These are phyloP conservation scores for Cyberlindnera euphorbiiphila DNA, from an alignment of 805 yeast species.

Conservation along the genomic window DNA sequence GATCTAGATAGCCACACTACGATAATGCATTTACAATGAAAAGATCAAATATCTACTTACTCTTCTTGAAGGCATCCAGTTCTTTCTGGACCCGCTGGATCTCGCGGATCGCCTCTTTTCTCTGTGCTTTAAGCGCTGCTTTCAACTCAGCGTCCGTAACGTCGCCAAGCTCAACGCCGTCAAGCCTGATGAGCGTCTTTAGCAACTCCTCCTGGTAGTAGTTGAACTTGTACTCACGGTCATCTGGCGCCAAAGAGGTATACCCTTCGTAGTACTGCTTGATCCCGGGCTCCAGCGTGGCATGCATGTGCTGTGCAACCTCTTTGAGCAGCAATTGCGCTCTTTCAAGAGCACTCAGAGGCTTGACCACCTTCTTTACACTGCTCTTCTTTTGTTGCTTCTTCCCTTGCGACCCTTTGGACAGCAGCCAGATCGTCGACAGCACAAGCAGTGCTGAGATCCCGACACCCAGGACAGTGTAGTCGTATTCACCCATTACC, in stretches of 20 bases:
- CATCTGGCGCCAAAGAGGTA: constrained; percentile 14
- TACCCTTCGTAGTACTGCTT: constrained; percentile 10
- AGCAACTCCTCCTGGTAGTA: constrained; percentile 65
- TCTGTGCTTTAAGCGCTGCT: constrained; percentile 46
- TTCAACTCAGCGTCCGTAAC: constrained; percentile 37
- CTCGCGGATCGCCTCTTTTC: constrained; percentile 56
- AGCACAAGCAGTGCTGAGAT: constrained; percentile 15
- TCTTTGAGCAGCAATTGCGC: constrained; percentile 3
- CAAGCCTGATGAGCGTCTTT: constrained; percentile 63
- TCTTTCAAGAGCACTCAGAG: constrained; percentile 3
- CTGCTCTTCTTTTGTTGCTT: constrained; percentile 1
- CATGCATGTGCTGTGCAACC: background rate
- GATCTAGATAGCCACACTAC: too few relatives aligned
- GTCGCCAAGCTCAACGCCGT: constrained; percentile 46
- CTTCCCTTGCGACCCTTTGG: background rate
- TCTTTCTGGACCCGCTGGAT: constrained; percentile 40
- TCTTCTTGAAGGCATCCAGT: constrained; percentile 18
- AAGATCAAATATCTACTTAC: too few relatives aligned
- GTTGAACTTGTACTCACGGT: constrained; percentile 42
- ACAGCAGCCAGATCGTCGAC: constrained; percentile 9
- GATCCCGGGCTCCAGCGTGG: constrained; percentile 7
- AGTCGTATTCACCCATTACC: constrained; percentile 3
- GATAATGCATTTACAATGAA: too few relatives aligned
- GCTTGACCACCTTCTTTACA: constrained; percentile 1
- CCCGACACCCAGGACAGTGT: constrained; percentile 8